These are phyloP conservation scores for Venturiaceae sp. DNA, from an alignment of 2,329 filamentous ascomycete species.

Conservation along the genomic window DNA sequence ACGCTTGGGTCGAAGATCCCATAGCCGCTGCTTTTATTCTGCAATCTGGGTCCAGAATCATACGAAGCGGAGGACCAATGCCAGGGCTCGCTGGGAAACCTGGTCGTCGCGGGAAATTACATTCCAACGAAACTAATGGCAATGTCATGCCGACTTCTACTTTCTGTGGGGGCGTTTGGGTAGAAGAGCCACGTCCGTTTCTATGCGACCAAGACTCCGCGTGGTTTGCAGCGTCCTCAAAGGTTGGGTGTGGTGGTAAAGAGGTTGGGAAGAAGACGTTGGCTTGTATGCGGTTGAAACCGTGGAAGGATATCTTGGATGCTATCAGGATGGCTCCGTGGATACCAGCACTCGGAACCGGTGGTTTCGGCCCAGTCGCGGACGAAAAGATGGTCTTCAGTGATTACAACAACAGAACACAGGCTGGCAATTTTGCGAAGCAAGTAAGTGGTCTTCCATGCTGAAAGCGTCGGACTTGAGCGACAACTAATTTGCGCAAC, in stretches of 20 bases:
- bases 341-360: background rate
- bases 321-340: background rate
- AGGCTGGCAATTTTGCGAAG: background rate
- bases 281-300: slow-evolving; percentile 1
- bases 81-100: too few species aligned
- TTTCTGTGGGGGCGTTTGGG: too few species aligned
- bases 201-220: too few species aligned
- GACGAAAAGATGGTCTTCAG: background rate
- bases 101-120: too few species aligned
- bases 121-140: too few species aligned
- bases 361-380: background rate
- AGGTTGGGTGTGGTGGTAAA: slow-evolving; percentile 1
- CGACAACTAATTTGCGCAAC: too few species aligned
- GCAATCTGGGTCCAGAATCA: slow-evolving; percentile 5
- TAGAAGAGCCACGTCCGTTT: too few species aligned
- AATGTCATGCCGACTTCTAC: too few species aligned
- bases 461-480: too few species aligned
- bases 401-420: background rate
- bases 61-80: too few species aligned
- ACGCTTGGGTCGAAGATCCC: slow-evolving; percentile 8
- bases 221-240: background rate
- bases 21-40: slow-evolving; percentile 8
- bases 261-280: slow-evolving; percentile 1
- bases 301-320: slow-evolving; percentile 3
- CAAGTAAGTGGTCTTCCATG: too few species aligned